Evolutionary conservation across 2,329 filamentous ascomycete genomes (phyloP), one percentile per base, ranked within the genome.

Genomic region (Ophiostoma angusticollis): DNA sequence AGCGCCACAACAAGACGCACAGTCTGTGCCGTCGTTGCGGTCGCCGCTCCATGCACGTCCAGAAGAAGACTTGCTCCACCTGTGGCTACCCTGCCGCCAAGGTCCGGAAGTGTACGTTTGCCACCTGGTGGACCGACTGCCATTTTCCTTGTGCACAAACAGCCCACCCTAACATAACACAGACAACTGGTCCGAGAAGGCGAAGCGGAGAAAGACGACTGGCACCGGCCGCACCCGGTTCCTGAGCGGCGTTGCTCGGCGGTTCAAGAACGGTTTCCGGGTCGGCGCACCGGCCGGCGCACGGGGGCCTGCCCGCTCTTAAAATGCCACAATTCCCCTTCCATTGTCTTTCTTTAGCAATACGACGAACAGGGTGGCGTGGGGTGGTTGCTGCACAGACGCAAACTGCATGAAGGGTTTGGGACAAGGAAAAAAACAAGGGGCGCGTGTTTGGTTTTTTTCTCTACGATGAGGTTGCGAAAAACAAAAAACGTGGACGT

Each of bases 151-250:
- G n/a, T n/a, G n/a, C n/a, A n/a, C n/a, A n/a, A n/a, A n/a, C n/a
- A n/a, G n/a, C n/a, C n/a, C n/a, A n/a, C n/a, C n/a, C n/a, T n/a
- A n/a, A n/a, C n/a, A 36, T 12, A 17, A n/a, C 8, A 63, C 62
- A 96, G 89, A 80, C 81, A 95, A 98, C 84, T 98, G 91, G 91
- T 78, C 84, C 67, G 89, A 96, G 79, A 98, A 98, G 84, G 89
- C 87, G 59, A 96, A 96, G 85, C 78, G 91, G 68, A 93, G 91
- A 82, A 96, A 95, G 87, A 95, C 89, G 62, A 89, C 84, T 64
- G 91, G 91, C 59, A 89, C 85, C 61, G 91, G 91, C 67, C 84
- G 91, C 68, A 91, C 87, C 80, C 79, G 85, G 63, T 84, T 87
- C 72, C 77, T 98, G 64, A 93, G 93, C 77, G 76, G 74, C 59